These are phyloP conservation scores for Stevia rebaudiana DNA, from an alignment of 140 eudicot species.

Conservation along the genomic window DNA sequence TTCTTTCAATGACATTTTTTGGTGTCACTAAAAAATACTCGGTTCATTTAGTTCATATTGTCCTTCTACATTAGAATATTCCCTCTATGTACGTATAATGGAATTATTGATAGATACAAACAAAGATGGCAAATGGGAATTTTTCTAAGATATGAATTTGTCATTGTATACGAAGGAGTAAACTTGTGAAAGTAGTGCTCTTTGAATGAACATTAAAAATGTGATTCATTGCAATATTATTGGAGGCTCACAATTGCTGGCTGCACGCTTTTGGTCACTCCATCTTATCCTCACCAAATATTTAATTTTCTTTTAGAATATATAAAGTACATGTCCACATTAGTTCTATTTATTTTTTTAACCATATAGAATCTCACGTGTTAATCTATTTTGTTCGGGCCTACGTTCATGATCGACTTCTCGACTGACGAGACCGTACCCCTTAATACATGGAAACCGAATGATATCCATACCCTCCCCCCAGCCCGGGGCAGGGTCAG, in stretches of 20 bases:
- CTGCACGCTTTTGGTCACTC: conserved; percentile 28
- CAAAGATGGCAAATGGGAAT: conserved; percentile 19
- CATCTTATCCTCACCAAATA: conserved; percentile 30
- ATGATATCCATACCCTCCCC: too few relatives aligned
- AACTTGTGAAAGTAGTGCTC: conserved; percentile 35
- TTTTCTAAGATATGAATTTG: conserved; percentile 32
- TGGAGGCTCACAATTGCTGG: conserved; percentile 25
- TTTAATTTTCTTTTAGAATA: conserved; percentile 20
- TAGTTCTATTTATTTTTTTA: too few relatives aligned
- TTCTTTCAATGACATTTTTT: background rate
- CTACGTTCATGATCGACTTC: too few relatives aligned
- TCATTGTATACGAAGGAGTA: conserved; percentile 23
- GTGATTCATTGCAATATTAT: conserved; percentile 17
- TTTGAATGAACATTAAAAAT: conserved; percentile 38
- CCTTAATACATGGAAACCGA: too few relatives aligned
- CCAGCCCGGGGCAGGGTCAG: too few relatives aligned
- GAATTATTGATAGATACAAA: conserved; percentile 26
- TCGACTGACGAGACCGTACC: too few relatives aligned
- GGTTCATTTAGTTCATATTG: background rate
- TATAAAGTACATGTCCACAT: too few relatives aligned
- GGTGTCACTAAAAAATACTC: background rate
- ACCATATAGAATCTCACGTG: too few relatives aligned
- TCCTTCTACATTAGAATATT: background rate
- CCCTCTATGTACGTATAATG: background rate
- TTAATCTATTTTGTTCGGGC: too few relatives aligned